phyloP scores from a whole-genome alignment of 1,284 basidiomycete species.

The Exobasidium rhododendri region DNA sequence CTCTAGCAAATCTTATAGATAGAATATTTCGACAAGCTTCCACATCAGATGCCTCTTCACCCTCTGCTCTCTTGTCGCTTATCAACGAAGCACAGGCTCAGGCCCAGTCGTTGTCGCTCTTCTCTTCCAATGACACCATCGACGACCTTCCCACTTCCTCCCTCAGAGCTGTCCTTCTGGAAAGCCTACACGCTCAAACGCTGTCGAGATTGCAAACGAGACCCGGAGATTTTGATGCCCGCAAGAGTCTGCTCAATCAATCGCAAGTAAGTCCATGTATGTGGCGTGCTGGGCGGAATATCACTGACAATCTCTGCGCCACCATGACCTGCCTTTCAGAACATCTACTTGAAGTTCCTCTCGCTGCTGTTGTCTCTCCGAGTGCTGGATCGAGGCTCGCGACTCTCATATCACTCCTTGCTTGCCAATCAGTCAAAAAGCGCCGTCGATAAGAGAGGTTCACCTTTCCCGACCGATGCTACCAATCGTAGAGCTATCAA shows the following conservation, averaged over 20 bases:
- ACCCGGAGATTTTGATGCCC: constrained; percentile 11
- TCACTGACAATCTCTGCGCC: not conserved
- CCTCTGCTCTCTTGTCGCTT: constrained; percentile 1
- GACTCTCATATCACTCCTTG: not conserved
- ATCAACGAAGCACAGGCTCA: constrained; percentile 8
- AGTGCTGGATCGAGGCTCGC: not conserved
- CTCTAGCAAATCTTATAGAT: constrained; percentile 10
- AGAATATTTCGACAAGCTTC: constrained; percentile 12
- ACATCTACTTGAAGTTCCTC: not conserved
- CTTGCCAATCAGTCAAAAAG: not conserved
- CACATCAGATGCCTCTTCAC: not conserved
- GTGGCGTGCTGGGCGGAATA: not conserved
- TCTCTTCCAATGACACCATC: constrained; percentile 16
- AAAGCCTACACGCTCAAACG: constrained; percentile 13
- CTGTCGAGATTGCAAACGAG: constrained; percentile 7
- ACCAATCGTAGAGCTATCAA: constrained; percentile 32
- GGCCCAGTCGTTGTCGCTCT: constrained; percentile 6
- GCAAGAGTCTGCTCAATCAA: constrained; percentile 9
- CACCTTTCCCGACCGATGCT: constrained; percentile 6
- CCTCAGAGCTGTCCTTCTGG: constrained; percentile 13
- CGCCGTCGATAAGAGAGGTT: not conserved
- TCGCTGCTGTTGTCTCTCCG: not conserved
- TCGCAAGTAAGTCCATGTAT: not conserved
- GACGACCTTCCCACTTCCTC: constrained; percentile 17
- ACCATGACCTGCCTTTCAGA: not conserved